Evolutionary conservation across 441 rosid species (phyloP).

Genomic region (Corymbia citriodora): DNA sequence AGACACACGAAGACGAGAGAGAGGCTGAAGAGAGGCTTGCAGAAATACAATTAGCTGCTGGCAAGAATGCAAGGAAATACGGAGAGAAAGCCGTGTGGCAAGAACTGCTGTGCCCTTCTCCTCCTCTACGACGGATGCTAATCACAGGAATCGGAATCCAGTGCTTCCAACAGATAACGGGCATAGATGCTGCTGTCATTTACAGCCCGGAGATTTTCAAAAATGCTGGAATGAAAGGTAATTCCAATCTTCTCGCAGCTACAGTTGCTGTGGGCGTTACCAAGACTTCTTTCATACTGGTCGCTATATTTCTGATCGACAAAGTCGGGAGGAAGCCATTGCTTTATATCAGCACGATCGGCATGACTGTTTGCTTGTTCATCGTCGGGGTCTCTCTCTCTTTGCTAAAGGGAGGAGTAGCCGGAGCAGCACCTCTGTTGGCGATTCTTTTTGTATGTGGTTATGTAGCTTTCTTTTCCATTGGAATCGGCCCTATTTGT

Average conservation of each 20-base stretch:
- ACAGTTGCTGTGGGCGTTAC: constrained; percentile 82
- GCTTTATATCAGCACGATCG: constrained; percentile 80
- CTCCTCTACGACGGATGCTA: constrained; percentile 56
- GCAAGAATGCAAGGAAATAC: constrained; percentile 16
- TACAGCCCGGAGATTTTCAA: constrained; percentile 78
- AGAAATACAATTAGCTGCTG: constrained; percentile 69
- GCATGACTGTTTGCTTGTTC: constrained; percentile 73
- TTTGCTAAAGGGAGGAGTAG: constrained; percentile 39
- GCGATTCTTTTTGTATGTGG: constrained; percentile 60
- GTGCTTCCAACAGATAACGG: constrained; percentile 85
- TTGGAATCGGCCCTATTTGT: constrained; percentile 82
- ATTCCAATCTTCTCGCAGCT: constrained; percentile 70
- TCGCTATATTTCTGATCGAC: constrained; percentile 71
- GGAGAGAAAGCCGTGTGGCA: constrained; percentile 70
- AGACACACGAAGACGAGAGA: constrained; percentile 55
- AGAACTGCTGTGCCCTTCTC: constrained; percentile 68
- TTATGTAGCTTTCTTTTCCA: constrained; percentile 82
- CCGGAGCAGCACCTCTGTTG: constrained; percentile 26
- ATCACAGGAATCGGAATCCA: constrained; percentile 82
- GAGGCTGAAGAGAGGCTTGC: constrained; percentile 73
- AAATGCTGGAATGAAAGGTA: constrained; percentile 53
- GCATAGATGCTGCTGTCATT: constrained; percentile 78
- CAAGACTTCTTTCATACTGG: constrained; percentile 61
- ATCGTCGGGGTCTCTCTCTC: constrained; percentile 46
- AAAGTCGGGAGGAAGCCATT: constrained; percentile 77